phyloP scores from a whole-genome alignment of 257 asterid species.

The Ajuga chamaepitys region DNA sequence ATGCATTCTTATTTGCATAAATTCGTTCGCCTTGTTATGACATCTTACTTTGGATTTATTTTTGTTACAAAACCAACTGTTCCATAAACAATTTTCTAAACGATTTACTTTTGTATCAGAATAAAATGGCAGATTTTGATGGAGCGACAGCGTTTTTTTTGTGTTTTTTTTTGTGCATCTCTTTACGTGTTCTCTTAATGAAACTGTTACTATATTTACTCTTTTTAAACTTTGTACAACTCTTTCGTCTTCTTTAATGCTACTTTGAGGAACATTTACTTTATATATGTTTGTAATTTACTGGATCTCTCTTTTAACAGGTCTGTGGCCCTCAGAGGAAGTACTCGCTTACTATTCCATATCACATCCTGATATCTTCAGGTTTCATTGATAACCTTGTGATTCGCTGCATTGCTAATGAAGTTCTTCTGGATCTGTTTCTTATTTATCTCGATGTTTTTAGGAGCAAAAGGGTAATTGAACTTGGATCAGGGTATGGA shows the following conservation, averaged over 20 bases:
- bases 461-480: conserved; percentile 78
- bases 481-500: conserved; percentile 94
- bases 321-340: conserved; percentile 98
- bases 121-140: background rate
- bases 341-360: conserved; percentile 77
- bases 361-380: conserved; percentile 49
- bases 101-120: background rate
- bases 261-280: background rate
- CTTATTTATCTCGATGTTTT: conserved; percentile 12
- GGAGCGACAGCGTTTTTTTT: background rate
- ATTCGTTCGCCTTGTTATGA: background rate
- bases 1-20: background rate
- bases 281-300: conserved; percentile 2
- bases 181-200: background rate
- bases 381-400: conserved; percentile 30
- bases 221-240: conserved; percentile 1
- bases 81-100: background rate
- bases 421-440: conserved; percentile 4
- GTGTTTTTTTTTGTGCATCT: background rate
- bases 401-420: conserved; percentile 1
- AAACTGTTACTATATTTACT: background rate
- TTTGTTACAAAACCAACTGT: background rate
- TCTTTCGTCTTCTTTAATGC: background rate
- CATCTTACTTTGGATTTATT: background rate
- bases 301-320: conserved; percentile 34